Base-by-base conservation (phyloP, 2,329 filamentous ascomycete genomes). In the Periconia macrospinosa region DNA sequence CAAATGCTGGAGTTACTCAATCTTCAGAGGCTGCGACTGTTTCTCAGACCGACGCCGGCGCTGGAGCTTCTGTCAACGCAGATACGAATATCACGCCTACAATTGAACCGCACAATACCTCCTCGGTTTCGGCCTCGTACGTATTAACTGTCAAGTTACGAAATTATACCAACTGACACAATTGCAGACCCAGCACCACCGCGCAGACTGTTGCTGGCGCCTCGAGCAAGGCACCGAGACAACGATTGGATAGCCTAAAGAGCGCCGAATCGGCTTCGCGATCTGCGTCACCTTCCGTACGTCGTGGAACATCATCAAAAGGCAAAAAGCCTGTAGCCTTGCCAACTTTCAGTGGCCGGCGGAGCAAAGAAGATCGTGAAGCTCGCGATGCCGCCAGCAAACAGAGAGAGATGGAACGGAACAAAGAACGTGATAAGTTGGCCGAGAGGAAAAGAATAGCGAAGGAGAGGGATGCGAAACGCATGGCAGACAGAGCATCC, bases 301-400 rank as follows among this genome's bases (percentile, higher is more conserved):
- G 64, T 8, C 67, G 69, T 18, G 65, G 67, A 17, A 60, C 57
- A 27, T 58, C 64, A 20, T 54, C 47, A 6, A 55, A 62, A 50
- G 66, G 69, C 23, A 74, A 70, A 50, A 66, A 66, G 47, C 59
- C 62, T n/a, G 51, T 58, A 30, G 56, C 63, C 8, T 69, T 72
- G 47, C 78, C 78, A 5, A 75, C 73, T 37, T 78, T 76, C 52
- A 75, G 70, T 15, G 76, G 75, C 13, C 70, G 78, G 49, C 65
- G 78, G 50, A 79, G 75, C 55, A 77, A 78, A 55, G 72, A 75
- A 41, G 74, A 75, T 44, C 69, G 77, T 52, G 76, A 75, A 30
- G 75, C 77, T 46, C 65, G 75, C 20, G 74, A 75, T 52, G 72
- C 75, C 37, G 71, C 72, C 43, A 71, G 71, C 37, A 61, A 68